phyloP scores from a whole-genome alignment of 202 grass and related monocot genomes.

The Bolboschoenoplectus hybrid region DNA sequence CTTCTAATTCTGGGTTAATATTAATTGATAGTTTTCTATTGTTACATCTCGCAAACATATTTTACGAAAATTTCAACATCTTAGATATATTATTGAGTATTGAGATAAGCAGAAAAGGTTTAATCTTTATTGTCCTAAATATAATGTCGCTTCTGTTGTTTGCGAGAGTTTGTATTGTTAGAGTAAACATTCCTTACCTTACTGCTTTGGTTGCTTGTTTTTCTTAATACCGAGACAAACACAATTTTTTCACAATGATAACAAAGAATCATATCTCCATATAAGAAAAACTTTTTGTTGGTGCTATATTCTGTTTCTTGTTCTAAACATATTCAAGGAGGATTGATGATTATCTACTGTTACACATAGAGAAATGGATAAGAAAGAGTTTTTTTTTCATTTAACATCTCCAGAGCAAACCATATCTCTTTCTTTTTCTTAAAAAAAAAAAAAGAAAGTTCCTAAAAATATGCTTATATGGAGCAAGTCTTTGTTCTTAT shows the following conservation, averaged over 20 bases:
- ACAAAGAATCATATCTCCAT: not conserved
- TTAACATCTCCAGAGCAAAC: not conserved
- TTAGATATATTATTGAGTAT: not conserved
- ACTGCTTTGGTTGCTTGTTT: not conserved
- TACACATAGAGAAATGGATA: too few species aligned
- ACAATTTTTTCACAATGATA: not conserved
- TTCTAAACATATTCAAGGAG: not conserved
- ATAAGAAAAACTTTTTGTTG: not conserved
- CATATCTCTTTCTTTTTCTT: not conserved
- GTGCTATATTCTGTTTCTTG: not conserved
- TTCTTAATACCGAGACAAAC: not conserved
- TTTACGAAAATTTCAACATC: not conserved
- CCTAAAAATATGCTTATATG: not conserved
- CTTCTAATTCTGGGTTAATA: not conserved
- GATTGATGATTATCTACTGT: not conserved
- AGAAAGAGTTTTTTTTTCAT: not conserved
- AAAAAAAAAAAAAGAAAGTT: not conserved
- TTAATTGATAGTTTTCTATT: not conserved
- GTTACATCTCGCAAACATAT: not conserved
- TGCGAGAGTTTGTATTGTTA: not conserved
- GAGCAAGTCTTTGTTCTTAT: not conserved
- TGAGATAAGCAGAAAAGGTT: not conserved
- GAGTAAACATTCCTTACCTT: not conserved
- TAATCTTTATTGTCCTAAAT: not conserved
- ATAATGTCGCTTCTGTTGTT: not conserved